A percentile compares a stretch with the other conserved stretches of the same genome.
Evolutionary conservation across 768 basidiomycete species (phyloP).

Genomic region (Lactifluus pinguis): DNA sequence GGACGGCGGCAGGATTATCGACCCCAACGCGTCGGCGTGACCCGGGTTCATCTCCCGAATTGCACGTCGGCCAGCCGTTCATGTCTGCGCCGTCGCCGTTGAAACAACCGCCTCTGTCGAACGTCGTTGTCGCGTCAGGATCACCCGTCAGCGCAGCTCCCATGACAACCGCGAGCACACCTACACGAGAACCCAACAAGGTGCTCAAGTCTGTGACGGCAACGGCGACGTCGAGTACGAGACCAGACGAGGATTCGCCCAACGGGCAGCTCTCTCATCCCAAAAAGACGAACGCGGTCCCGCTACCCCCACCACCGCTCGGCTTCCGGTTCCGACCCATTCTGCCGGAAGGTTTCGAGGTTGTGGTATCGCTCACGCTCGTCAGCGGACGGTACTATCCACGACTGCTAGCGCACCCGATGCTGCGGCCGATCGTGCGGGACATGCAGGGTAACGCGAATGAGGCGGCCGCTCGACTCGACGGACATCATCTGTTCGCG

Average conservation of each 20-base stretch:
- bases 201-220: neutral
- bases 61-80: constrained; percentile 20
- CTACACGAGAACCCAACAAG: neutral
- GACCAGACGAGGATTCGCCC: constrained; percentile 19
- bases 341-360: constrained; percentile 50
- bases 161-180: constrained; percentile 17
- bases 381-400: constrained; percentile 81
- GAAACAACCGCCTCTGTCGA: constrained; percentile 26
- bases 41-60: constrained; percentile 6
- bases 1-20: constrained; percentile 3
- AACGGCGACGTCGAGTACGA: constrained; percentile 16
- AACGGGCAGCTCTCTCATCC: constrained; percentile 31
- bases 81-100: constrained; percentile 28
- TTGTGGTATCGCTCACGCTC: constrained; percentile 56
- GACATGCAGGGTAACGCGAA: constrained; percentile 26
- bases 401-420: constrained; percentile 54
- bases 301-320: constrained; percentile 53
- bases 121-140: constrained; percentile 22
- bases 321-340: constrained; percentile 68
- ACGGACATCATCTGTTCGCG: constrained; percentile 52
- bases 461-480: constrained; percentile 26
- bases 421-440: constrained; percentile 37
- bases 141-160: neutral
- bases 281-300: constrained; percentile 26
- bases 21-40: neutral